These are phyloP conservation scores for Xylaria sp. DNA, from an alignment of 2,329 filamentous ascomycete genomes.

Conservation along the genomic window DNA sequence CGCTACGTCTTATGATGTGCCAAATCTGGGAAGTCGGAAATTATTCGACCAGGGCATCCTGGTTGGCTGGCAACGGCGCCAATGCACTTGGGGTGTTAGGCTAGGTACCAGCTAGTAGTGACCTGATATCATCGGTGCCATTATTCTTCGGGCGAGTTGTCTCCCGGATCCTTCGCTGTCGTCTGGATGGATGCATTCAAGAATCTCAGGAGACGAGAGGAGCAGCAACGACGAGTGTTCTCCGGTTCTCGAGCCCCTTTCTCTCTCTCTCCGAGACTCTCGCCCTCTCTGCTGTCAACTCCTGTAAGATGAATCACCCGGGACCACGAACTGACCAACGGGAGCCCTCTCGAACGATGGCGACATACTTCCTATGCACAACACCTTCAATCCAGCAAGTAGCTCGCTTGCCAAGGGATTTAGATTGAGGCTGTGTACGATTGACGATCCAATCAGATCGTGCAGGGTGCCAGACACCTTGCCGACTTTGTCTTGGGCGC, in stretches of 20 bases:
- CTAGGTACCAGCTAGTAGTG: not conserved
- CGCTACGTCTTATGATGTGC: not conserved
- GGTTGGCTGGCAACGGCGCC: not conserved
- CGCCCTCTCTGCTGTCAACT: not conserved
- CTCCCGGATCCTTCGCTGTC: not conserved
- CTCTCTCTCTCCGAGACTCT: not conserved
- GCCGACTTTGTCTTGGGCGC: slow-evolving; percentile 2
- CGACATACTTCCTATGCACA: not conserved
- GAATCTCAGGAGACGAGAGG: not conserved
- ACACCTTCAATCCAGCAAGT: not conserved
- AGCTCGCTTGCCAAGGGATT: slow-evolving; percentile 17
- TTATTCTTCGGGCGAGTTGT: not conserved
- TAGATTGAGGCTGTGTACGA: slow-evolving; percentile 29
- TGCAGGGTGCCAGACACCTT: slow-evolving; percentile 20
- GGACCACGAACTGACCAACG: not conserved
- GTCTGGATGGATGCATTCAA: not conserved
- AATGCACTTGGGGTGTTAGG: not conserved
- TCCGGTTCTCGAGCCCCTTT: not conserved
- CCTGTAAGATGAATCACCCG: not conserved
- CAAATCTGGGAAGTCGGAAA: slow-evolving; percentile 4
- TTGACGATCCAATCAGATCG: slow-evolving; percentile 21
- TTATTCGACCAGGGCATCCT: slow-evolving; percentile 4
- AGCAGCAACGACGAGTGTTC: too few species aligned
- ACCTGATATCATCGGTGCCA: not conserved
- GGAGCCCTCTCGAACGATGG: not conserved